Evolutionary conservation across 805 yeast species (phyloP), one percentile per base, ranked within the genome.

Genomic region (Pichia nakasei): DNA sequence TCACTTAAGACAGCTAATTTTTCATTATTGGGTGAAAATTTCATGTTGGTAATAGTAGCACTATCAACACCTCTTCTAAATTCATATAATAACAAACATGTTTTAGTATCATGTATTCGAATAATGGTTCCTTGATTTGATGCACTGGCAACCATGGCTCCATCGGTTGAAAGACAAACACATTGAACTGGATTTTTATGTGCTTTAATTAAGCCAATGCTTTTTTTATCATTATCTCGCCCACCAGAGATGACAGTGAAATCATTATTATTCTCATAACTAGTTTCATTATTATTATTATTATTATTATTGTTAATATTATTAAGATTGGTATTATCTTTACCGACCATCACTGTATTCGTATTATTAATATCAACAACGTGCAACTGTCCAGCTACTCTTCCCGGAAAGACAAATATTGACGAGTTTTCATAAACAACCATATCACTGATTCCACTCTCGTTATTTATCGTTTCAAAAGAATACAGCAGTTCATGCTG

Each of bases 11-110:
- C 88, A 0, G 97, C 96, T 39, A 93, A 67, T 54, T 78, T 76
- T 11, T 78, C 62, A 38, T 87, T 89, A 51, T 78, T 73, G 9
- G 85, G 88, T 5, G 91, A 82, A 59, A 91, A 88, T 43, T 79
- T 79, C 82, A 93, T 80, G 8, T 93, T 82, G 35, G 83, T 84
- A 8, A 93, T 75, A 17, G 72, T 68, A 1, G 96, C 97, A 42
- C 80, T 73, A 60, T 93, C 97, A 19, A 89, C 59, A 0, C 98
- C 98, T 41, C 98, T 70, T 52, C 97, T 70, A 55, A 89, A 89
- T 59, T 87, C 96, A 56, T 74, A 82, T n/a, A 86, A 55, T 41
- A 86, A 65, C 1, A 82, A 72, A 22, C 94, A 82, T 29, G 75
- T 78, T 41, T 70, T 68, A 1, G 87, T 75, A 5, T 86, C 79